A percentile compares a stretch with the other conserved stretches of the same genome.
Evolutionary conservation across 805 yeast species (phyloP).

Genomic region (Sporopachydermia lactativora): DNA sequence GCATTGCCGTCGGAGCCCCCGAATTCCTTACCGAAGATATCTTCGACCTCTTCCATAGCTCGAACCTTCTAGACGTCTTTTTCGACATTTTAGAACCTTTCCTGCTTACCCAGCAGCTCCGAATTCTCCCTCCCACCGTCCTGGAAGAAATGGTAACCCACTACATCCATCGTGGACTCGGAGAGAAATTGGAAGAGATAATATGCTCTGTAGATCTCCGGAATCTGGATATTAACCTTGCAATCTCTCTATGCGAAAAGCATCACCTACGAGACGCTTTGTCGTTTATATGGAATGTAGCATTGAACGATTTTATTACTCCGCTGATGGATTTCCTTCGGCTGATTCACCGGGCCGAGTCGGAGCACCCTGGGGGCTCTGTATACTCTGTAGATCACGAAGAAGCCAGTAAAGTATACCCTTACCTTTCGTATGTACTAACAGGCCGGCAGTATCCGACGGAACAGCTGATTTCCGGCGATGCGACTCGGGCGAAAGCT

Average conservation of each 20-base stretch:
- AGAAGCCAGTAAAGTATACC: conserved; percentile 27
- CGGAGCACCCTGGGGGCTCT: conserved; percentile 8
- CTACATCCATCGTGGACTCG: conserved; percentile 26
- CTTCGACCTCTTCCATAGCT: conserved; percentile 27
- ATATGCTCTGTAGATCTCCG: conserved; percentile 55
- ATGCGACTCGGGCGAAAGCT: conserved; percentile 30
- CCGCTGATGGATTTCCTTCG: conserved; percentile 52
- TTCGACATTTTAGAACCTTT: conserved; percentile 39
- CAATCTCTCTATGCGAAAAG: conserved; percentile 45
- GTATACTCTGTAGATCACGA: conserved; percentile 10
- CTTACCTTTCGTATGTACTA: conserved; percentile 53
- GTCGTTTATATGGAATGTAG: conserved; percentile 55
- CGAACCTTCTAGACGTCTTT: conserved; percentile 24
- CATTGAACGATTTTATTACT: conserved; percentile 55
- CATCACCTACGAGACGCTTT: conserved; percentile 46
- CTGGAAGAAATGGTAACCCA: conserved; percentile 45
- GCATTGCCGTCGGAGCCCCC: conserved; percentile 23
- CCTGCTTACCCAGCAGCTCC: conserved; percentile 32
- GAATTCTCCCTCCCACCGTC: conserved; percentile 44
- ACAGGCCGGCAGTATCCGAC: conserved; percentile 79
- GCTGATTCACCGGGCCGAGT: too few relatives aligned
- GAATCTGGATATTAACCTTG: conserved; percentile 64
- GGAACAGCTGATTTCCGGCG: conserved; percentile 29
- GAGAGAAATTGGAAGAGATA: conserved; percentile 45
- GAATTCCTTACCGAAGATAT: conserved; percentile 28